phyloP scores from a whole-genome alignment of 116 monocot genomes.

The Zostera marina region DNA sequence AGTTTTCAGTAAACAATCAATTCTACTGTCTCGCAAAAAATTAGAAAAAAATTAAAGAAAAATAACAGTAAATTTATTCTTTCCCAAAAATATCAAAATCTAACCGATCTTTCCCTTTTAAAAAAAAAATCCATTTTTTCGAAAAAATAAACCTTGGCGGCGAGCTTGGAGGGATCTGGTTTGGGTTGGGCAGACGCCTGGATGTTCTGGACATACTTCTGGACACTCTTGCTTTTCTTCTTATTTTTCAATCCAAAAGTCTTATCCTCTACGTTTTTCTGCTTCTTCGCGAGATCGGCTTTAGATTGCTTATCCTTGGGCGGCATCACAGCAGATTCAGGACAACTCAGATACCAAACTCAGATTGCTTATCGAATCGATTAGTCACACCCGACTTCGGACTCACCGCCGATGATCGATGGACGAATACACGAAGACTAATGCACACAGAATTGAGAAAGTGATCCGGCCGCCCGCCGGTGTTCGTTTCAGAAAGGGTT shows the following conservation, averaged over 20 bases:
- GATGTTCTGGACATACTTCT: slow-evolving; percentile 95
- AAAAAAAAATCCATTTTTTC: neutral
- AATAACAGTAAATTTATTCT: neutral
- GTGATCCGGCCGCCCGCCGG: no score
- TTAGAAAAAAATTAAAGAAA: neutral
- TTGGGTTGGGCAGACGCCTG: slow-evolving; percentile 74
- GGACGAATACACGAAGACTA: no score
- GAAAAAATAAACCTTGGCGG: slow-evolving; percentile 41
- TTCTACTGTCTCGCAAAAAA: neutral
- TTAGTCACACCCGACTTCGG: neutral
- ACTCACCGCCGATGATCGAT: no score
- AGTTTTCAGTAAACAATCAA: neutral
- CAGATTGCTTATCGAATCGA: neutral
- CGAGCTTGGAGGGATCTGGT: slow-evolving; percentile 63
- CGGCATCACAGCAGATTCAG: slow-evolving; percentile 25
- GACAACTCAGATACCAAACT: neutral
- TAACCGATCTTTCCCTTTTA: neutral
- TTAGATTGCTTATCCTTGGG: slow-evolving; percentile 60
- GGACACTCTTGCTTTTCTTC: slow-evolving; percentile 97
- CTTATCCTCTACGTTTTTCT: slow-evolving; percentile 96
- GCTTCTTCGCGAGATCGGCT: slow-evolving; percentile 91
- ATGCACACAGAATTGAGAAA: no score
- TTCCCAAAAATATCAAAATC: neutral
- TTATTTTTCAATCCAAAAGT: slow-evolving; percentile 99
- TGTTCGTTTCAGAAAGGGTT: no score